phyloP scores from a whole-genome alignment of 208 protist species.

The Trypanosoma scelopori region DNA sequence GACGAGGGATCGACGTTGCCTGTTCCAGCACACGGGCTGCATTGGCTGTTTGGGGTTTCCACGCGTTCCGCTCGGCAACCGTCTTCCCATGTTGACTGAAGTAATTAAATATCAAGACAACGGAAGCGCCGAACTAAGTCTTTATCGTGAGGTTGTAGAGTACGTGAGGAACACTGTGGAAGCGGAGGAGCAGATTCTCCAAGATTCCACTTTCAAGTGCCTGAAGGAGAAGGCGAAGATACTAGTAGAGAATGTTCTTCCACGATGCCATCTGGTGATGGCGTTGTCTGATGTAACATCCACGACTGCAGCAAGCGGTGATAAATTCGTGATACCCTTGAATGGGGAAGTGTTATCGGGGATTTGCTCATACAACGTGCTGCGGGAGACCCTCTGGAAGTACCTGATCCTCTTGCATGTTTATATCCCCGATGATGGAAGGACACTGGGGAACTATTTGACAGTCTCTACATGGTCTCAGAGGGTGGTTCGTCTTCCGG shows the following conservation, averaged over 20 bases:
- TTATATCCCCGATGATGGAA: slow-evolving; percentile 37
- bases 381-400: slow-evolving; percentile 54
- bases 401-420: slow-evolving; percentile 53
- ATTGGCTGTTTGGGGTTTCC: slow-evolving; percentile 25
- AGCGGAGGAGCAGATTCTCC: slow-evolving; percentile 25
- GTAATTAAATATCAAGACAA: slow-evolving; percentile 7
- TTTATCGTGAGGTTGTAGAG: slow-evolving; percentile 19
- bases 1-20: slow-evolving; percentile 64
- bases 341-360: neutral
- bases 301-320: neutral
- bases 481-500: slow-evolving; percentile 29
- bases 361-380: slow-evolving; percentile 13
- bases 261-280: slow-evolving; percentile 18
- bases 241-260: slow-evolving; percentile 27
- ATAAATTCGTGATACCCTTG: slow-evolving; percentile 15
- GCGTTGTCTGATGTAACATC: neutral
- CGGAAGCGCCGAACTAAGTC: neutral
- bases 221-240: slow-evolving; percentile 14
- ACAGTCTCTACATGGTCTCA: slow-evolving; percentile 54
- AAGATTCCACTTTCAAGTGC: neutral
- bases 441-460: slow-evolving; percentile 40
- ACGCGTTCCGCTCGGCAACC: slow-evolving; percentile 23
- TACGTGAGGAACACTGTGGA: slow-evolving; percentile 34
- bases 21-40: slow-evolving; percentile 62
- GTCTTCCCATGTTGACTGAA: slow-evolving; percentile 29